Evolutionary conservation across 2,329 filamentous ascomycete genomes (phyloP).

Genomic region (Pezicula rhizophila): DNA sequence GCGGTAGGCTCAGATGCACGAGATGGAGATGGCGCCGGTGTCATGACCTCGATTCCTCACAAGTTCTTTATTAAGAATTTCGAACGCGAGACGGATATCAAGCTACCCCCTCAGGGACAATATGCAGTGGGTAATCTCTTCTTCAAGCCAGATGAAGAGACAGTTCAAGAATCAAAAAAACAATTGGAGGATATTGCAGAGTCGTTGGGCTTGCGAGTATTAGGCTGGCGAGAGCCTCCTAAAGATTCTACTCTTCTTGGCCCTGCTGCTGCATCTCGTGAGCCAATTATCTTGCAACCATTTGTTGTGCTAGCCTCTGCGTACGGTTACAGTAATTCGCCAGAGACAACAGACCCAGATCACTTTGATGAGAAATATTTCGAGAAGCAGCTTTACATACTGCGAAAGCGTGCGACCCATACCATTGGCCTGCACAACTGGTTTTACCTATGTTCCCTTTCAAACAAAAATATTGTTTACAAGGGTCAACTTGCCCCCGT

Average conservation of each 20-base stretch:
- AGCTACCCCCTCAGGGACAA: constrained; percentile 81
- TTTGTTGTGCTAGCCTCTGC: constrained; percentile 84
- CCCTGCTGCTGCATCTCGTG: constrained; percentile 85
- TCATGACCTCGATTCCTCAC: constrained; percentile 99
- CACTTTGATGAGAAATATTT: constrained; percentile 80
- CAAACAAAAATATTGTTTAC: constrained; percentile 97
- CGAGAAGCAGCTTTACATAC: constrained; percentile 87
- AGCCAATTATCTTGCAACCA: constrained; percentile 91
- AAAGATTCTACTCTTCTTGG: constrained; percentile 89
- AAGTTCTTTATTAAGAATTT: constrained; percentile 99
- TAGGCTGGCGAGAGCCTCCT: constrained; percentile 95
- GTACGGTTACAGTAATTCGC: constrained; percentile 76
- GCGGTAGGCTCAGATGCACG: constrained; percentile 95
- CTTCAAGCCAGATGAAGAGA: constrained; percentile 93
- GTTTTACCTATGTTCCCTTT: constrained; percentile 97
- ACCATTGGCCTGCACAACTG: constrained; percentile 94
- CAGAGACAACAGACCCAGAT: constrained; percentile 70
- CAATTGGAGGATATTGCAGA: constrained; percentile 93
- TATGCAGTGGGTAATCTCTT: constrained; percentile 98
- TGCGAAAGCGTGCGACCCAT: constrained; percentile 92
- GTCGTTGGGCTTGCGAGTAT: constrained; percentile 77
- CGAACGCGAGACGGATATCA: constrained; percentile 80
- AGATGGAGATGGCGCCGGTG: constrained; percentile 96
- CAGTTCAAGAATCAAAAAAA: constrained; percentile 81
- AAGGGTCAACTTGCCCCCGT: constrained; percentile 92